phyloP scores from a whole-genome alignment of 2,329 filamentous ascomycete species.

The Apiospora marii region DNA sequence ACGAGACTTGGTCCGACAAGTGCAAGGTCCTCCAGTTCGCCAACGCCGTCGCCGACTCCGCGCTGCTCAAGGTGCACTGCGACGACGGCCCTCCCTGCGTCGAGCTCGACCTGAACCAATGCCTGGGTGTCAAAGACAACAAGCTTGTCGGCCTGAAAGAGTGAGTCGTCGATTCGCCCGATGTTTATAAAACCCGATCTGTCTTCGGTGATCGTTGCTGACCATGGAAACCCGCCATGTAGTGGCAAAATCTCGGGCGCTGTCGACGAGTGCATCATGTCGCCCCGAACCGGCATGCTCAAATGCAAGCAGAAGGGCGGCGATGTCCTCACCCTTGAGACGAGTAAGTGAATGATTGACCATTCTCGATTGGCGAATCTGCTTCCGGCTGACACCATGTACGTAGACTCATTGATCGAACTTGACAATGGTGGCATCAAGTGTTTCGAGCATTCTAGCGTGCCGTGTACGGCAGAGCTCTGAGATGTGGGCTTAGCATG shows the following conservation, averaged over 20 bases:
- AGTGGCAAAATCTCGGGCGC: not conserved
- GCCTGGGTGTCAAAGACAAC: not conserved
- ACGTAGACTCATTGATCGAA: not conserved
- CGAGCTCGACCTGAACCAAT: slow-evolving; percentile 2
- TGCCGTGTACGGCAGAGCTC: not conserved
- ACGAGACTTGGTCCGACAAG: slow-evolving; percentile 4
- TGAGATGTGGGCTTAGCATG: not conserved
- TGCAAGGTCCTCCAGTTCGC: not conserved
- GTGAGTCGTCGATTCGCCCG: not conserved
- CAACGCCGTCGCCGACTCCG: not conserved
- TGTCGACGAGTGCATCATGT: not conserved
- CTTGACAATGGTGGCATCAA: not conserved
- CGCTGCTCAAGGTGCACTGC: slow-evolving; percentile 5
- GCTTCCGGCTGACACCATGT: not conserved
- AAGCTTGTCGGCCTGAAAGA: not conserved
- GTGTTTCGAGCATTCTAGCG: not conserved
- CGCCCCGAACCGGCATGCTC: not conserved
- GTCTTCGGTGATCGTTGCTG: not conserved
- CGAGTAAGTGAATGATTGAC: not conserved
- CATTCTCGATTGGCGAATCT: not conserved
- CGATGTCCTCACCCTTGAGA: slow-evolving; percentile 3
- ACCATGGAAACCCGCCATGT: not conserved
- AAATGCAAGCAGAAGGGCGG: slow-evolving; percentile 7
- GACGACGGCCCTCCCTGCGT: slow-evolving; percentile 1
- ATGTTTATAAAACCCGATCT: not conserved